phyloP scores from a whole-genome alignment of 345 rosid species.

The Trapa bicornis region DNA sequence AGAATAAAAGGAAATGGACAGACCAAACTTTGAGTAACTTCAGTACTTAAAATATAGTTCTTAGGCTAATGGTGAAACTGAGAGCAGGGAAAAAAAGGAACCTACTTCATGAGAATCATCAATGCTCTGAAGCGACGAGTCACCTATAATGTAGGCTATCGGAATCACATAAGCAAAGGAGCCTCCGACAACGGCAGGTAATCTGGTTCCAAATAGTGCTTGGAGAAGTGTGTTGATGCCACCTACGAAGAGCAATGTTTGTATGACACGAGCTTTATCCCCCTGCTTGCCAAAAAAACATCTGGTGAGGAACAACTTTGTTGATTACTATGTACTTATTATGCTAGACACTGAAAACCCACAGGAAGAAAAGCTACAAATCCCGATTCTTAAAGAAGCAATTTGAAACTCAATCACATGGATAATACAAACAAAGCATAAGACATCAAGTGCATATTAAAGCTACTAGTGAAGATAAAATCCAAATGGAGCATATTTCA shows the following conservation, averaged over 20 bases:
- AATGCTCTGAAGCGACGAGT: slow-evolving; percentile 51
- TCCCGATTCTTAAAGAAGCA: background rate
- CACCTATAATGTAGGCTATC: slow-evolving; percentile 63
- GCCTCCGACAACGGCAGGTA: slow-evolving; percentile 85
- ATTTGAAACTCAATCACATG: background rate
- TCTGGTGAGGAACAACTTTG: background rate
- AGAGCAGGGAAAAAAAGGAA: slow-evolving; percentile 2
- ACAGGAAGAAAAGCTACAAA: background rate
- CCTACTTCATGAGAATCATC: slow-evolving; percentile 58
- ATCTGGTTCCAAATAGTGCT: slow-evolving; percentile 74
- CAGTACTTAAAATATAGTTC: background rate
- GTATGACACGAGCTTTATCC: slow-evolving; percentile 78
- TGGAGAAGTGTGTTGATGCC: slow-evolving; percentile 89
- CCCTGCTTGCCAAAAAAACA: slow-evolving; percentile 30
- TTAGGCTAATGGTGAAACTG: background rate
- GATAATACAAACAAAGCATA: background rate
- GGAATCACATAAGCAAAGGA: slow-evolving; percentile 67
- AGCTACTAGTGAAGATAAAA: background rate
- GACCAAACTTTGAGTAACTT: background rate
- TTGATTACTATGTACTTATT: background rate
- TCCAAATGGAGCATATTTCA: background rate
- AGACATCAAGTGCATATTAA: background rate
- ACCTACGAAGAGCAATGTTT: slow-evolving; percentile 75
- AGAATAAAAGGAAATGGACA: background rate
- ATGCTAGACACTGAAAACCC: background rate